Conservation (phyloP, 148 eudicot genomes). For the Chenopodium berlandieri region DNA sequence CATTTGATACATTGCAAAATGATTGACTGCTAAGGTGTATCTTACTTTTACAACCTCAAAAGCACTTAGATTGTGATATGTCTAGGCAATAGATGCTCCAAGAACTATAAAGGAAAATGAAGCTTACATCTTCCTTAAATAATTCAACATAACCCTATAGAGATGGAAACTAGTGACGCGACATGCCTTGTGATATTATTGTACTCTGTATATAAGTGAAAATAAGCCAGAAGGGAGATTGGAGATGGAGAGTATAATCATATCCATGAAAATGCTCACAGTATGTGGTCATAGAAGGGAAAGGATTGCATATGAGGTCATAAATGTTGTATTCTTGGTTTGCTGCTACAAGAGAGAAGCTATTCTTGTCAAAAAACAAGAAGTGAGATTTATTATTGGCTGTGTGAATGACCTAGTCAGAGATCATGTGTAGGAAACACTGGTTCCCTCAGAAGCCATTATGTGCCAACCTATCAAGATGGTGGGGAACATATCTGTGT, state of each 20-base stretch:
- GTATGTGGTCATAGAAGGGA: too few relatives aligned
- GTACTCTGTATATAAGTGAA: neutral
- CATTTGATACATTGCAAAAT: neutral
- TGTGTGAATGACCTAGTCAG: neutral
- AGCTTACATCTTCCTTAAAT: neutral
- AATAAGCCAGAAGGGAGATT: too few relatives aligned
- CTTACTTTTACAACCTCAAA: neutral
- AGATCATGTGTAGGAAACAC: neutral
- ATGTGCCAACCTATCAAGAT: neutral
- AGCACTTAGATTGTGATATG: neutral
- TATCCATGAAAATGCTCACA: too few relatives aligned
- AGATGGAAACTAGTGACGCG: neutral
- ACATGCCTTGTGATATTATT: neutral
- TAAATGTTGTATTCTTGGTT: neutral
- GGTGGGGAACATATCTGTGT: neutral
- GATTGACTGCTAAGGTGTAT: neutral
- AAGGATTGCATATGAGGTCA: too few relatives aligned
- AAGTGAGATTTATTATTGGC: neutral
- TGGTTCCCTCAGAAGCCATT: neutral
- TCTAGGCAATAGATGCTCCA: neutral
- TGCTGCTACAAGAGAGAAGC: neutral
- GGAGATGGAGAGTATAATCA: too few relatives aligned
- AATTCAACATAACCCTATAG: neutral
- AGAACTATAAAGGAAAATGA: neutral
- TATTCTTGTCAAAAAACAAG: neutral